Evolutionary conservation across 805 yeast genomes (phyloP).

Genomic region (Kuraishia borneana): DNA sequence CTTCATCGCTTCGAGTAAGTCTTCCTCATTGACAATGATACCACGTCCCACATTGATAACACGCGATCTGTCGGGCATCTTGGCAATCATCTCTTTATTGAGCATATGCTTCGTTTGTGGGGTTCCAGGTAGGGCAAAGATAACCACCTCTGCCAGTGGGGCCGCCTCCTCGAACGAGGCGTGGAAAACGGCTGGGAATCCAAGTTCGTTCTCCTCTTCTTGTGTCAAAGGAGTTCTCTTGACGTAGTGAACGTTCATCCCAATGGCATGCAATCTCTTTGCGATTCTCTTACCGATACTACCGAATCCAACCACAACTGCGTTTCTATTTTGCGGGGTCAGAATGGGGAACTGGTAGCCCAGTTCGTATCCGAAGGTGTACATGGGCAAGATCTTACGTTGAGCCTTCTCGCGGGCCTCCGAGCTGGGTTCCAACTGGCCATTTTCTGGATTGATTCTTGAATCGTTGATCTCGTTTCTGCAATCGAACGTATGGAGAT

Average conservation of each 20-base stretch:
- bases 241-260: constrained; percentile 54
- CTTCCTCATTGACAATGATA: constrained; percentile 54
- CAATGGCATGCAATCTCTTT: constrained; percentile 39
- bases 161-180: constrained; percentile 28
- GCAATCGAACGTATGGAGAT: constrained; percentile 31
- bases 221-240: constrained; percentile 38
- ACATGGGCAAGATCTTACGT: constrained; percentile 11
- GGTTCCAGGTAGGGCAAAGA: constrained; percentile 58
- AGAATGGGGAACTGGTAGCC: constrained; percentile 32
- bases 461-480: constrained; percentile 26
- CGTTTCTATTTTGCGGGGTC: constrained; percentile 47
- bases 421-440: constrained; percentile 14
- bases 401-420: constrained; percentile 10
- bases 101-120: constrained; percentile 45
- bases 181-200: constrained; percentile 33
- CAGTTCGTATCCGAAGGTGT: constrained; percentile 28
- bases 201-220: constrained; percentile 24
- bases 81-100: constrained; percentile 31
- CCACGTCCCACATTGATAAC: constrained; percentile 75
- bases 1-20: constrained; percentile 46
- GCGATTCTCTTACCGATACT: constrained; percentile 62
- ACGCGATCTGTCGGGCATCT: constrained; percentile 42
- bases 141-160: constrained; percentile 40
- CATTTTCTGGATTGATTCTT: constrained; percentile 20
- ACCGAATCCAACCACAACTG: constrained; percentile 65